Evolutionary conservation across 352 stramenopile species (phyloP).

Genomic region (Pythium sp.): DNA sequence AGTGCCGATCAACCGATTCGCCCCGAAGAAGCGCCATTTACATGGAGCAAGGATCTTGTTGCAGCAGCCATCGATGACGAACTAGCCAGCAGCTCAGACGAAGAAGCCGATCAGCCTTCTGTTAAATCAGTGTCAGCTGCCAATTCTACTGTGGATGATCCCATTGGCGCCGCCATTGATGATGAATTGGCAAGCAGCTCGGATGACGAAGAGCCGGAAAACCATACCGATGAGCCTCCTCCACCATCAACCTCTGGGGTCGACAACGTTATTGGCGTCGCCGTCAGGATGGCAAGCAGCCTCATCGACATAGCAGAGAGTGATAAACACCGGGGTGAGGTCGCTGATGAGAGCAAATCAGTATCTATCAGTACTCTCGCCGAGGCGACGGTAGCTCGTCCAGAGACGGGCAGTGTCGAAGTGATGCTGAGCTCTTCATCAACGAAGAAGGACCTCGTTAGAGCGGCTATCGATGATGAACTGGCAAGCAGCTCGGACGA

Average conservation of each 20-base stretch:
- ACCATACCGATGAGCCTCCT: neutral
- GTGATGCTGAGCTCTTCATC: neutral
- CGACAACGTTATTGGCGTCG: neutral
- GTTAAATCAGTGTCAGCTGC: neutral
- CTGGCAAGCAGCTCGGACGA: slow-evolving; percentile 32
- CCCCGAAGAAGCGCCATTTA: neutral
- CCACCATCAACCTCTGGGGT: neutral
- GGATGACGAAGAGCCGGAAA: slow-evolving; percentile 18
- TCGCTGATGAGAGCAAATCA: neutral
- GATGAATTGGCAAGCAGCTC: slow-evolving; percentile 25
- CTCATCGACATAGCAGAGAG: neutral
- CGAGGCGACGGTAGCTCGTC: neutral
- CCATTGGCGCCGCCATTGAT: slow-evolving; percentile 39
- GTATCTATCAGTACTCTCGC: neutral
- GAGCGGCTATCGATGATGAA: slow-evolving; percentile 35
- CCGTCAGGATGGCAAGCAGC: neutral
- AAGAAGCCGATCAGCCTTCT: neutral
- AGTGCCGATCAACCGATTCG: neutral
- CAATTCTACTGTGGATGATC: slow-evolving; percentile 14
- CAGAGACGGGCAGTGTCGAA: neutral
- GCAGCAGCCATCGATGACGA: neutral
- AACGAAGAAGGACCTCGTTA: slow-evolving; percentile 21
- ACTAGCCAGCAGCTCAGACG: neutral
- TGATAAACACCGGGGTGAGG: neutral
- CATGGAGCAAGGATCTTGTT: neutral